Base-by-base conservation (phyloP, 208 protist species). In the Leishmania turanica region DNA sequence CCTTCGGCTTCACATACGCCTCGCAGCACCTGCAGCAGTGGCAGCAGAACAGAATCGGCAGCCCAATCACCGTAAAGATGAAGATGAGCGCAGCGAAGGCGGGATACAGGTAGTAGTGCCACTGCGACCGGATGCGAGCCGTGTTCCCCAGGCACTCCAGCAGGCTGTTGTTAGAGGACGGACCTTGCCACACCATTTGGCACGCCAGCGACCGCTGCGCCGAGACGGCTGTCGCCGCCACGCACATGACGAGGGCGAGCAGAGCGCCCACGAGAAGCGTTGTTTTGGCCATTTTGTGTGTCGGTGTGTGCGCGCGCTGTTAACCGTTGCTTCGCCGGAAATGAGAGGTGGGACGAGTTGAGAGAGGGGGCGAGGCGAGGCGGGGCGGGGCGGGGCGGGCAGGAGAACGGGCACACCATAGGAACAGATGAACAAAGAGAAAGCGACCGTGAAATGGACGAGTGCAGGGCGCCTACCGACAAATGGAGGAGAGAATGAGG, bases 141-240 rank as follows among this genome's bases (percentile, higher is more conserved):
- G 65, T 80, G 84, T 94, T 80, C 13, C 47, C 82, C 27, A 96
- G 66, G 79, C 93, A 97, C 3, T 86, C 76, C 24, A 93, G 9
- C 9, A 97, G 31, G 75, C 90, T 84, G 75, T 97, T 97, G 69
- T 84, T 56, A 24, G 51, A 58, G 13, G 82, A 91, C 0, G 93
- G 84, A n/a, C 85, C 91, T 6, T 45, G 78, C 93, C 93, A 97
- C 24, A 93, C 89, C 37, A 84, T 91, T 70, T 96, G 83, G 62
- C 93, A 97, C 72, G 90, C 87, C n/a, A 97, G 77, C n/a, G 91
- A 93, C 47, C 71, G 84, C 79, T 91, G 86, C 27, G 88, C 88
- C 7, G 80, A 75, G 54, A 62, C 85, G 4, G 81, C 60, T 4
- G 80, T 78, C 37, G 84, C 83, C 21, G 84, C 82, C 71, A 91